phyloP scores from a whole-genome alignment of 1,284 basidiomycete genomes.

The Rhodotorula glutinis region DNA sequence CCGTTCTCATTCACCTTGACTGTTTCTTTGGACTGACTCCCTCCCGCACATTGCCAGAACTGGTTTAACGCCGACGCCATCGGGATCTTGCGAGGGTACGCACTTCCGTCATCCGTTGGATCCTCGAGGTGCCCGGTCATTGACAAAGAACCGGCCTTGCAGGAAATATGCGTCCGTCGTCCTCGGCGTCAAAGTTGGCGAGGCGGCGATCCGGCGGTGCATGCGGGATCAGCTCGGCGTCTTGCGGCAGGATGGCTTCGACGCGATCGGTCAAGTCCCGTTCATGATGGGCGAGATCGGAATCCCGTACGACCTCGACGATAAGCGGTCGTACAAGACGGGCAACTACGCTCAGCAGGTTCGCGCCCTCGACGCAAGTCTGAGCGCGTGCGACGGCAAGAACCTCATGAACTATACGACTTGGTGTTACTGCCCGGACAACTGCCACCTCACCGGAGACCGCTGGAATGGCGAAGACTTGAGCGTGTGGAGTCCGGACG shows the following conservation, averaged over 20 bases:
- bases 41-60: conserved; percentile 53
- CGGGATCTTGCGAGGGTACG: conserved; percentile 67
- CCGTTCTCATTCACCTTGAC: background rate
- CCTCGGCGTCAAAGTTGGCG: conserved; percentile 64
- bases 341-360: conserved; percentile 59
- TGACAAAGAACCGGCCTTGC: background rate
- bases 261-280: conserved; percentile 66
- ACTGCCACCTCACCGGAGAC: conserved; percentile 84
- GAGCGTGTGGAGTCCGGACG: conserved; percentile 77
- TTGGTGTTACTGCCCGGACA: conserved; percentile 81
- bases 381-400: conserved; percentile 81
- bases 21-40: background rate
- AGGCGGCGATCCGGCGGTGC: conserved; percentile 73
- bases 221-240: conserved; percentile 80
- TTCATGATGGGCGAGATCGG: conserved; percentile 96
- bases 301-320: conserved; percentile 74
- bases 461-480: conserved; percentile 96
- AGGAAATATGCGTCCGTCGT: conserved; percentile 64
- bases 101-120: too few species aligned
- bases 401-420: conserved; percentile 80
- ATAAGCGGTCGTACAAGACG: conserved; percentile 58
- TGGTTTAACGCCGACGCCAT: conserved; percentile 79
- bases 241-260: conserved; percentile 65
- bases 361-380: conserved; percentile 82
- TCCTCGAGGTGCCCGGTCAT: background rate